Base-by-base conservation (phyloP, 1,139 yeast genomes). In the Saccharomycopsis hybrid region DNA sequence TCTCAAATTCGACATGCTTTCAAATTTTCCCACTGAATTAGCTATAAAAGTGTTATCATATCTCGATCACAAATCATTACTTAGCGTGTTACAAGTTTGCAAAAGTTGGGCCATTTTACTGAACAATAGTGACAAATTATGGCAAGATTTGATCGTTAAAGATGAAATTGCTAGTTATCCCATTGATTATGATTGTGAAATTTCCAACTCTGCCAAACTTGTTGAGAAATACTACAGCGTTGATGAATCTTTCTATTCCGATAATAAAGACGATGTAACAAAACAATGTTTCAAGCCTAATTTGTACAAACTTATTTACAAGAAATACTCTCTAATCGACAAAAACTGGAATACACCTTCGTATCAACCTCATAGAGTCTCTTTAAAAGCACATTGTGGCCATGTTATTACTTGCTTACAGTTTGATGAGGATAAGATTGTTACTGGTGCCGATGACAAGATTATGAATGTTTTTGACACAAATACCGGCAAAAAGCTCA, bases 341-440 rank as follows among this genome's bases (percentile, higher is more conserved):
- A 71, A 74, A 48, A 77, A 94, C 62, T 92, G 98, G 98, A 84
- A 82, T 78, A 77, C 84, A 58, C 86, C 94, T 1, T 68, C 67
- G 30, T 85, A 77, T 59, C 72, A 69, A 46, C 97, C 97, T 1
- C 74, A 74, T 51, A 76, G 85, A 54, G 77, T 83, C 28, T 78
- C 88, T 40, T 77, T 87, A 18, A 75, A 77, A 9, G 94, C 94
- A 13, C 86, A 82, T 59, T 88, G 89, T 43, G 73, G 80, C 32
- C 84, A 84, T 59, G 95, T 90, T 8, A 95, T 94, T 2, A 92
- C 99, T 0, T 94, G 97, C 61, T 71, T 92, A 54, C 97, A 90
- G 63, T 89, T 89, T 64, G 97, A 90, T 63, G 90, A 85, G 47
- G 94, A 89, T 54, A 84, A 83, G 60, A 86, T 92, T 49, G 85